A percentile compares a stretch with the other conserved stretches of the same genome.
phyloP scores from a whole-genome alignment of 306 rosid species.

The Casuarina cunninghamiana region DNA sequence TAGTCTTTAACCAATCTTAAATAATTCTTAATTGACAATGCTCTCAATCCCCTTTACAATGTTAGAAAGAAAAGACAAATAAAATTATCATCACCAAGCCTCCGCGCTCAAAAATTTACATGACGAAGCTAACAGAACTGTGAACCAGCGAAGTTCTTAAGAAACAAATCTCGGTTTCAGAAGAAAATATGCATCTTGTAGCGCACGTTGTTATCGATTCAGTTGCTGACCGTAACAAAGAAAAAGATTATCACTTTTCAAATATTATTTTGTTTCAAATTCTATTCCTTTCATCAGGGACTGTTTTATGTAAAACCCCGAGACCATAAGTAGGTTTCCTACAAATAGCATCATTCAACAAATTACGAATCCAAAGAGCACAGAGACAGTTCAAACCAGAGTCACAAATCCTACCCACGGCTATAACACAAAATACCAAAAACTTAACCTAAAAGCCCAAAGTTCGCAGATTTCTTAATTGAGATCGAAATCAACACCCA shows the following conservation, averaged over 20 bases:
- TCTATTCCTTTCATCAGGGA: background rate
- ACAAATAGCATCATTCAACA: background rate
- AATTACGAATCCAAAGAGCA: background rate
- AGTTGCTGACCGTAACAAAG: background rate
- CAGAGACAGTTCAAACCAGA: background rate
- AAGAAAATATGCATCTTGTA: background rate
- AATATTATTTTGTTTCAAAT: background rate
- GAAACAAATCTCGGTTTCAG: background rate
- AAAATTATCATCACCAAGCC: too few species aligned
- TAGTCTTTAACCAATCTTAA: background rate
- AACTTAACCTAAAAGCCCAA: background rate
- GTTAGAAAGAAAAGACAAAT: background rate
- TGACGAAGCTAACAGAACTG: background rate
- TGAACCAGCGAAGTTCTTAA: background rate
- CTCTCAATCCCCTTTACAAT: background rate
- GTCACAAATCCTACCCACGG: background rate
- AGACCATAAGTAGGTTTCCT: background rate
- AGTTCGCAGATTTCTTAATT: background rate
- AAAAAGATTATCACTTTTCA: background rate
- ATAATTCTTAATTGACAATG: background rate
- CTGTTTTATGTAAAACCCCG: background rate
- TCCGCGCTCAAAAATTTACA: background rate
- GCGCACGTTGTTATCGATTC: background rate
- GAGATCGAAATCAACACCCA: background rate
- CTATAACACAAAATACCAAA: background rate